Evolutionary conservation across 164 flowering plant species (phyloP), one percentile per base, ranked within the genome.

Genomic region (Brasenia schreberi): DNA sequence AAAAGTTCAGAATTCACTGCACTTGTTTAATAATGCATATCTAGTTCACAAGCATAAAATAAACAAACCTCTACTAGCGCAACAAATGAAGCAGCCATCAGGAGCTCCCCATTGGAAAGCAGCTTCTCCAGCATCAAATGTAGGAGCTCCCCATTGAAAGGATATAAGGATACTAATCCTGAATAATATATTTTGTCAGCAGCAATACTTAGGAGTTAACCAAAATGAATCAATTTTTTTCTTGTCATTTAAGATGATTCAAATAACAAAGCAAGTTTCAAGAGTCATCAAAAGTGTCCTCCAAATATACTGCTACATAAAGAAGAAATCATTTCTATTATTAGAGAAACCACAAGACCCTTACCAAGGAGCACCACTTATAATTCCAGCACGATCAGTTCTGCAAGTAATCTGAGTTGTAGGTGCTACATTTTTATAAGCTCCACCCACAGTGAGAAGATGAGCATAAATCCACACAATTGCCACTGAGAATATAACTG

Each of bases 401-500:
- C 97, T 79, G 73, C 98, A 93, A 75, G 82, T 84, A 33, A 59
- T 5, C 72, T 90, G 97, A 66, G 98, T 93, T 64, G 68, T 71
- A 12, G 67, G 75, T 62, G 85, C 71, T 14, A 82, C 60, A 69
- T 85, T 60, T 67, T 85, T 93, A 67, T 93, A 90, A 5, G 97
- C 92, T 33, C 98, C 98, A 16, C 90, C 90, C 18, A 93, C 90
- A n/a, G 98, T 93, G 43, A 93, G 90, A n/a, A 93, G 76, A 77
- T 88, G 88, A 18, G 97, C 97, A 75, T 93, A 93, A 43, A 93
- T 64, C 98, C 98, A 93, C 16, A 90, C 96, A 65, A 92, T 84
- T 2, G 64, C 80, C 76, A 90, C 85, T 1, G 90, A 76, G 75
- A 93, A 90, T 75, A 93, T 67, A 9, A 93, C 98, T 61, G 97